Base-by-base conservation (phyloP, 2,329 filamentous ascomycete species). In the Aureobasidium sp. region DNA sequence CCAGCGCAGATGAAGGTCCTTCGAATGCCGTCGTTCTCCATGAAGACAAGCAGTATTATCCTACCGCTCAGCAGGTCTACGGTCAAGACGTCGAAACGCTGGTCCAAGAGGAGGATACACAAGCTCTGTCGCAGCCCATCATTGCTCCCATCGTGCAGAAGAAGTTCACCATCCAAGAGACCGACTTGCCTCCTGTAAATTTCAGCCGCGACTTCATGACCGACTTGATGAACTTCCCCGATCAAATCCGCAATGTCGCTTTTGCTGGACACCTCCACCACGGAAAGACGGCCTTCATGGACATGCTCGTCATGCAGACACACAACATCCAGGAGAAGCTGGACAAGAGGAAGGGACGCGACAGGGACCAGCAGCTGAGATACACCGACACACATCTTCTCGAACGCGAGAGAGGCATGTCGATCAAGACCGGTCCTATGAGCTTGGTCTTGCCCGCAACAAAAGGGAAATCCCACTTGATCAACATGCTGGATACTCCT, bases 21-120 rank as follows among this genome's bases (percentile, higher is more conserved):
- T 96, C 90, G 4, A 98, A 97, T 69, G 91, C 93, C 48, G 90
- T 98, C n/a, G 80, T 98, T 55, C 80, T 98, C 40, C 93, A 98
- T 72, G 93, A 98, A 76, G 93, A 98, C 74, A 98, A 98, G 71
- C 93, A 97, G 68, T 98, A 98, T 71, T 98, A 98, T 67, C 93
- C 93, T 25, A 95, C 90, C n/a, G 93, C 93, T 54, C 85, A 91
- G 66, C 93, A 98, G 70, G 84, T 95, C 37, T 98, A 97, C 68
- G 93, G 93, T 49, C 79, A 84, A 62, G 90, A 93, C 71, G 93
- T 98, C 63, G 93, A 98, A 72, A 93, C 91, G 1, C 74, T 95
- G 70, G 91, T 98, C 32, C 88, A 97, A 66, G 93, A 98, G 70
- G 93, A 97, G 73, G 93, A 98, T 75, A 87, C 90, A 56, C 93